A percentile compares a stretch with the other conserved stretches of the same genome.
phyloP scores from a whole-genome alignment of 768 basidiomycete genomes.

The Cystobasidium ongulense region DNA sequence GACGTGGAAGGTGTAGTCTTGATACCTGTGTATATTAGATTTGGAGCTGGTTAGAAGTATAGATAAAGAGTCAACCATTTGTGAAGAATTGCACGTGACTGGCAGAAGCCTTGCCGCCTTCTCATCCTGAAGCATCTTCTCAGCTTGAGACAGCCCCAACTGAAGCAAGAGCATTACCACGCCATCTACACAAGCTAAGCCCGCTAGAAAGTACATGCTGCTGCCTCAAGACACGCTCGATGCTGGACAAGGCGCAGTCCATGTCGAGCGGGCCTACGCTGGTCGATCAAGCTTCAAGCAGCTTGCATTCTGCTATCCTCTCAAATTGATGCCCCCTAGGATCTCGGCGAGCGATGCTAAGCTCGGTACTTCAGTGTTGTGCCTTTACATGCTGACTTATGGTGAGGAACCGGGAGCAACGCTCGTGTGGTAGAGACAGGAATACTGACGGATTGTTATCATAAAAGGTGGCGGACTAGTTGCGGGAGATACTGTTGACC shows the following conservation, averaged over 20 bases:
- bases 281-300: slow-evolving; percentile 1
- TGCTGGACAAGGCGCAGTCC: neutral
- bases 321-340: slow-evolving; percentile 11
- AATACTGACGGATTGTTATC: neutral
- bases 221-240: neutral
- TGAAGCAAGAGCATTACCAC: too few relatives aligned
- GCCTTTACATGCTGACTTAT: slow-evolving; percentile 18
- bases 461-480: slow-evolving; percentile 11
- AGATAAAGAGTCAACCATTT: too few relatives aligned
- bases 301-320: slow-evolving; percentile 20
- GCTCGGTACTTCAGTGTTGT: neutral
- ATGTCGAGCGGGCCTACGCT: neutral
- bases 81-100: too few relatives aligned
- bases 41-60: too few relatives aligned
- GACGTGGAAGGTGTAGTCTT: slow-evolving; percentile 33
- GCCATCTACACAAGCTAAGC: too few relatives aligned
- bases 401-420: neutral
- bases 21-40: neutral
- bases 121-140: too few relatives aligned
- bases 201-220: neutral
- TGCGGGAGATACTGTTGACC: slow-evolving; percentile 5
- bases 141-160: too few relatives aligned
- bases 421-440: neutral
- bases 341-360: slow-evolving; percentile 6
- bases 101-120: too few relatives aligned